phyloP scores from a whole-genome alignment of 1,139 yeast species.

The Hanseniaspora sp. region DNA sequence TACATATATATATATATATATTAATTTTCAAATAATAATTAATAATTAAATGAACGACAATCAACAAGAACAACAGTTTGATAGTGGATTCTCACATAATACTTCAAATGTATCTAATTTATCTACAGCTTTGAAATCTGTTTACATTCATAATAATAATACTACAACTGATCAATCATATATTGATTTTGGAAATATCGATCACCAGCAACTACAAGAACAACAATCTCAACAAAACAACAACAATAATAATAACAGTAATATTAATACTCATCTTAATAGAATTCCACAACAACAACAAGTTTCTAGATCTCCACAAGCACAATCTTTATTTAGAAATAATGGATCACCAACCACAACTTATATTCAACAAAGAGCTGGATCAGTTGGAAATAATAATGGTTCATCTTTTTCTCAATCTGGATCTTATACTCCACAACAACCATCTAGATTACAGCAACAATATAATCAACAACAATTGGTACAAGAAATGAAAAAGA shows the following conservation, averaged over 20 bases:
- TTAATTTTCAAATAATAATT: neutral
- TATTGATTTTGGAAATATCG: conserved; percentile 15
- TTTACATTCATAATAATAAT: conserved; percentile 11
- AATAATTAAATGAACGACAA: conserved; percentile 1
- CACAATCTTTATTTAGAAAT: conserved; percentile 14
- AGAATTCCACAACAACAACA: conserved; percentile 9
- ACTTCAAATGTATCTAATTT: conserved; percentile 15
- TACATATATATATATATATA: neutral
- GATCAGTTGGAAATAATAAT: conserved; percentile 6
- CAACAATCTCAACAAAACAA: neutral
- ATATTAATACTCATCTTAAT: neutral
- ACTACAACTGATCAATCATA: conserved; percentile 15
- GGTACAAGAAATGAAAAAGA: conserved; percentile 30
- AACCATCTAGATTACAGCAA: conserved; percentile 17
- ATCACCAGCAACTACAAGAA: conserved; percentile 14
- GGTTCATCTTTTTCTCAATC: conserved; percentile 7
- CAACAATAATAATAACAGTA: neutral
- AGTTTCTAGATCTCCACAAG: conserved; percentile 11
- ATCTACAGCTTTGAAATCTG: conserved; percentile 16
- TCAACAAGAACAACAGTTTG: neutral
- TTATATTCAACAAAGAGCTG: conserved; percentile 15
- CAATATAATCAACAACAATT: conserved; percentile 22
- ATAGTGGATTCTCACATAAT: neutral
- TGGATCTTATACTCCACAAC: conserved; percentile 12
- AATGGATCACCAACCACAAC: conserved; percentile 15